A percentile compares a stretch with the other conserved stretches of the same genome.
phyloP scores from a whole-genome alignment of 768 basidiomycete species.

The Strobilomyces confusus region DNA sequence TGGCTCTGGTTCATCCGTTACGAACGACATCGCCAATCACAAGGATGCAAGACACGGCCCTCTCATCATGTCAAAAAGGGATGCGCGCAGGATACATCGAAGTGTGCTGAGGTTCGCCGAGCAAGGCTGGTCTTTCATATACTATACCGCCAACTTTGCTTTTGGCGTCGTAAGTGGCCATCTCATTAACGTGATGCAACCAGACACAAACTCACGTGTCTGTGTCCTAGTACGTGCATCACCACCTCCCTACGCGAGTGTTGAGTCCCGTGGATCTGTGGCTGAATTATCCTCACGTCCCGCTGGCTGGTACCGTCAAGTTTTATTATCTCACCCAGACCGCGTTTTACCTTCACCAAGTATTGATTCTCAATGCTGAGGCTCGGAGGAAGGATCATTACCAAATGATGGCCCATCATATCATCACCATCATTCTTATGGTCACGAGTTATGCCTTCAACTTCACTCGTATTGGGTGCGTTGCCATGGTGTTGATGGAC shows the following conservation, averaged over 20 bases:
- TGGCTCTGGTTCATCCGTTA: slow-evolving; percentile 3
- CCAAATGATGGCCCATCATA: slow-evolving; percentile 96
- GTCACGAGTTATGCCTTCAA: slow-evolving; percentile 73
- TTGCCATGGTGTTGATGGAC: slow-evolving; percentile 93
- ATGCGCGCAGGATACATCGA: slow-evolving; percentile 60
- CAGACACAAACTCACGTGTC: slow-evolving; percentile 5
- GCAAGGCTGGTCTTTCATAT: slow-evolving; percentile 88
- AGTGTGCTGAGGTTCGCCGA: slow-evolving; percentile 88
- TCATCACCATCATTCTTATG: slow-evolving; percentile 83
- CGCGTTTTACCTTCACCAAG: slow-evolving; percentile 89
- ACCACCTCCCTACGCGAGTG: slow-evolving; percentile 60
- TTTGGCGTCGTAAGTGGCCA: slow-evolving; percentile 75
- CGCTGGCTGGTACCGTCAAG: slow-evolving; percentile 78
- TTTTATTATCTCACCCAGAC: slow-evolving; percentile 84
- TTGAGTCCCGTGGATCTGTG: slow-evolving; percentile 67
- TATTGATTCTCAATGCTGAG: slow-evolving; percentile 90
- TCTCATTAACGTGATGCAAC: slow-evolving; percentile 6
- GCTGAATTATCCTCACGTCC: slow-evolving; percentile 78
- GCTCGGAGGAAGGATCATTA: slow-evolving; percentile 86
- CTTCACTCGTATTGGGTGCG: slow-evolving; percentile 84
- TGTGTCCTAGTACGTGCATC: slow-evolving; percentile 69
- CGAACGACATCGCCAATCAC: slow-evolving; percentile 31
- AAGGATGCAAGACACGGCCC: slow-evolving; percentile 21
- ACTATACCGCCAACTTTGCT: slow-evolving; percentile 71
- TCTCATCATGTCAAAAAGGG: slow-evolving; percentile 35